Evolutionary conservation across 2,329 filamentous ascomycete genomes (phyloP).

Genomic region (Colletotrichum tamarilloi): DNA sequence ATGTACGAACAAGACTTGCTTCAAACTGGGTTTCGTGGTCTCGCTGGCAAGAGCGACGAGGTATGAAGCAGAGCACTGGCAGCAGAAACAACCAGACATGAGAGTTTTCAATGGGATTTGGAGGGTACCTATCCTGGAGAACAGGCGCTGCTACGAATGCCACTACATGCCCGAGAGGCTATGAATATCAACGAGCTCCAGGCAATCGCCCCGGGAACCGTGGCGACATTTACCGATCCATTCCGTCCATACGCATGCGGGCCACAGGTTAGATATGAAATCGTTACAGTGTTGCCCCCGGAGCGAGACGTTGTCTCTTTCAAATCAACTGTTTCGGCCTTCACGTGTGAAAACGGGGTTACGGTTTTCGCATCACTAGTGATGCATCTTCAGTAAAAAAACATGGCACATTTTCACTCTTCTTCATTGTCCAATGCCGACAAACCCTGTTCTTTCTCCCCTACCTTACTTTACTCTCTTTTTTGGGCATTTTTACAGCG

Average conservation of each 20-base stretch:
- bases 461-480: background rate
- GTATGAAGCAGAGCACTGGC: background rate
- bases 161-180: slow-evolving; percentile 3
- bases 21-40: background rate
- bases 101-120: background rate
- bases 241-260: slow-evolving; percentile 3
- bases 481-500: background rate
- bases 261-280: background rate
- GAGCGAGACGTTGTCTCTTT: slow-evolving; percentile 24
- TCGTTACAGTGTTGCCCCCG: background rate
- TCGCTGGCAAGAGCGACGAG: background rate
- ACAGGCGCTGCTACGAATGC: background rate
- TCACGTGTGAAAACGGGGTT: background rate
- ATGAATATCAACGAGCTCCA: slow-evolving; percentile 1
- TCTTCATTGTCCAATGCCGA: background rate
- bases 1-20: slow-evolving; percentile 33
- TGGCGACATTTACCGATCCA: background rate
- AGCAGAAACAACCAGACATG: background rate
- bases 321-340: background rate
- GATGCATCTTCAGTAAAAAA: background rate
- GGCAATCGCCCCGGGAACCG: background rate
- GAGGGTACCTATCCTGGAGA: background rate
- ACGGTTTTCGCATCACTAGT: background rate
- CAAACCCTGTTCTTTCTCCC: background rate
- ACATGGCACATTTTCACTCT: background rate